A percentile compares a stretch with the other conserved stretches of the same genome.
Conservation (phyloP, 805 yeast species). For the Barnettozyma wickerhamii region DNA sequence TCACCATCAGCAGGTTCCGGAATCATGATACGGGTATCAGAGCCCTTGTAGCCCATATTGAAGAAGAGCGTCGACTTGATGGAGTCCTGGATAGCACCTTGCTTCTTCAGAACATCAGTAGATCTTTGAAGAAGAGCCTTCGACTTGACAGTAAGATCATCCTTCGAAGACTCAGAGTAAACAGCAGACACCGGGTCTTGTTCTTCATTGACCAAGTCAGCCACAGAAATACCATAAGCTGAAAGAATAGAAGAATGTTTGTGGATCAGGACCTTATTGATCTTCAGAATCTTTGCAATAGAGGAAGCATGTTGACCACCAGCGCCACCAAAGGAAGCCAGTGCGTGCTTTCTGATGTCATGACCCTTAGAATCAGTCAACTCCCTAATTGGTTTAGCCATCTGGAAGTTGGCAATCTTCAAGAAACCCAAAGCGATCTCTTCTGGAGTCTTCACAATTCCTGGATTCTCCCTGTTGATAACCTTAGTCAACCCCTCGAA, state of each 20-base stretch:
- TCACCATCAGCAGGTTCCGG: conserved; percentile 22
- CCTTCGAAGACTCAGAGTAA: conserved; percentile 22
- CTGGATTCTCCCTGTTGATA: conserved; percentile 33
- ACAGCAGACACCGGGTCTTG: conserved; percentile 25
- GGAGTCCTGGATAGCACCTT: conserved; percentile 26
- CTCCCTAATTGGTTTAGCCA: conserved; percentile 45
- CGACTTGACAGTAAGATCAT: conserved; percentile 11
- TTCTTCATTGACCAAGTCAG: conserved; percentile 30
- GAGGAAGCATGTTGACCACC: conserved; percentile 46
- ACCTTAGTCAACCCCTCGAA: conserved; percentile 34
- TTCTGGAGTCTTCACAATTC: conserved; percentile 31
- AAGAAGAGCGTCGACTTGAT: conserved; percentile 26
- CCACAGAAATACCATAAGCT: conserved; percentile 43
- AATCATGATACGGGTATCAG: conserved; percentile 41
- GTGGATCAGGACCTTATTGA: conserved; percentile 39
- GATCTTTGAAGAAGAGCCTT: conserved; percentile 10
- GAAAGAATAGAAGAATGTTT: conserved; percentile 44
- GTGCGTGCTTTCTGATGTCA: conserved; percentile 36
- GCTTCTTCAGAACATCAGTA: conserved; percentile 10
- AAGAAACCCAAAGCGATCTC: conserved; percentile 44
- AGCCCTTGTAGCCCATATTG: conserved; percentile 43
- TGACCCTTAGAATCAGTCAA: conserved; percentile 44
- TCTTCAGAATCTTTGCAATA: conserved; percentile 37
- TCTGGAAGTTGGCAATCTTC: conserved; percentile 41
- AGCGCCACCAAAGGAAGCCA: conserved; percentile 48